phyloP scores from a whole-genome alignment of 73 alveolate genomes.

The Paramecium bursaria region DNA sequence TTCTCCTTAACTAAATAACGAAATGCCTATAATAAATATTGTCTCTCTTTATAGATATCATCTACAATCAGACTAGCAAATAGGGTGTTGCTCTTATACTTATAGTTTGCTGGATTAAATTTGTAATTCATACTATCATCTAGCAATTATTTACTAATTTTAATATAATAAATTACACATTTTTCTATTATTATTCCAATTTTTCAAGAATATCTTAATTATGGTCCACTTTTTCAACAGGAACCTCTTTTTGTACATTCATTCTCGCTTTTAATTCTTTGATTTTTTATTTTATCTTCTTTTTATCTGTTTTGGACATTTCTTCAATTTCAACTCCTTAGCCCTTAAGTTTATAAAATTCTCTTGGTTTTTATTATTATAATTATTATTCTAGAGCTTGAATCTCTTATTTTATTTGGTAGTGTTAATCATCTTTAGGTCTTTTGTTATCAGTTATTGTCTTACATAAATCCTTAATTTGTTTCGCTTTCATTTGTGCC shows the following conservation, averaged over 20 bases:
- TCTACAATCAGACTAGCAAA: constrained; percentile 44
- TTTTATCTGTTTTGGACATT: constrained; percentile 5
- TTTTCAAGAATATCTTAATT: constrained; percentile 1
- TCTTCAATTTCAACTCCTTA: neutral
- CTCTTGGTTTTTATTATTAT: no score
- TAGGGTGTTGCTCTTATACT: constrained; percentile 65
- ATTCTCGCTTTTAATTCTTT: neutral
- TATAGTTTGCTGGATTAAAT: constrained; percentile 44
- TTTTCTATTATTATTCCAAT: constrained; percentile 17
- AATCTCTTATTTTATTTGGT: no score
- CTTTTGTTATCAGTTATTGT: constrained; percentile 6
- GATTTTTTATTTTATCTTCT: neutral
- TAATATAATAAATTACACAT: neutral
- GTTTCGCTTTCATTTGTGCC: constrained; percentile 19
- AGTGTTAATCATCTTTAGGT: constrained; percentile 37
- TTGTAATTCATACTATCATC: constrained; percentile 49
- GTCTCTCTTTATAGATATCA: constrained; percentile 58
- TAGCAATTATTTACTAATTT: neutral
- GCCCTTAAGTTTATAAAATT: neutral
- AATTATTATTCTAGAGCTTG: no score
- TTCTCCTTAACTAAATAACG: constrained; percentile 46
- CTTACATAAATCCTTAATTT: constrained; percentile 37
- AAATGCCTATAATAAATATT: constrained; percentile 45
- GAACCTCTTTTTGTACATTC: neutral
- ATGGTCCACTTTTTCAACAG: neutral